Base-by-base conservation (phyloP, 768 basidiomycete genomes). In the Serendipita vermifera region DNA sequence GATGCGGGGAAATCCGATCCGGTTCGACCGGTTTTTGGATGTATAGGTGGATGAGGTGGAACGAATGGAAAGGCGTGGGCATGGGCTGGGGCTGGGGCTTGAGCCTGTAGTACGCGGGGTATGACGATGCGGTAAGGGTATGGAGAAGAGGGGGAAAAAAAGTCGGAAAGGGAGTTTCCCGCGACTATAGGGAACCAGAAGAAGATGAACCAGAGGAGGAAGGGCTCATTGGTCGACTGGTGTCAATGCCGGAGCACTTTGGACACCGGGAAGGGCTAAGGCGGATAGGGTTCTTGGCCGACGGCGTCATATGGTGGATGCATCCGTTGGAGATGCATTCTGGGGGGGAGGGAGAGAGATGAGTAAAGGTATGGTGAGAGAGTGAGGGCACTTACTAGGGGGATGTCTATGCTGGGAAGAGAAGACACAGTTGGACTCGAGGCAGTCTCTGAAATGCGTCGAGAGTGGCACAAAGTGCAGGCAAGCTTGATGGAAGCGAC, bases 241-340 rank as follows among this genome's bases (percentile, higher is more conserved):
- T 20, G 7, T 51, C 46, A 2, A 20, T 22, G 46, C n/a, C n/a
- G 7, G 46, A 20, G 46, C 46, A 51, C n/a, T 20, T n/a, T 2
- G 46, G 46, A 29, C 46, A 51, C n/a, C 46, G 17, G 22, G 22
- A 26, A 1, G 46, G 46, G 20, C 22, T 26, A 15, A 51, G 46
- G 11, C 46, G 46, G 46, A 51, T 51, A 22, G 46, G 46, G 27
- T 51, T 51, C 29, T 51, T 51, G 46, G 46, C 46, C 20, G 46
- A 51, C 22, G 46, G 46, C 1, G 46, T 51, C 46, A 51, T 51
- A 51, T 51, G 46, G 46, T 51, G 46, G 22, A 51, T 51, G 46
- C 46, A 51, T 31, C n/a, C 29, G 27, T 51, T 51, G n/a, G 46
- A 51, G 15, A 29, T 29, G 46, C 46, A 51, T 4, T 51, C 46